Conservation (phyloP, 768 basidiomycete species). For the Kwoniella pini region DNA sequence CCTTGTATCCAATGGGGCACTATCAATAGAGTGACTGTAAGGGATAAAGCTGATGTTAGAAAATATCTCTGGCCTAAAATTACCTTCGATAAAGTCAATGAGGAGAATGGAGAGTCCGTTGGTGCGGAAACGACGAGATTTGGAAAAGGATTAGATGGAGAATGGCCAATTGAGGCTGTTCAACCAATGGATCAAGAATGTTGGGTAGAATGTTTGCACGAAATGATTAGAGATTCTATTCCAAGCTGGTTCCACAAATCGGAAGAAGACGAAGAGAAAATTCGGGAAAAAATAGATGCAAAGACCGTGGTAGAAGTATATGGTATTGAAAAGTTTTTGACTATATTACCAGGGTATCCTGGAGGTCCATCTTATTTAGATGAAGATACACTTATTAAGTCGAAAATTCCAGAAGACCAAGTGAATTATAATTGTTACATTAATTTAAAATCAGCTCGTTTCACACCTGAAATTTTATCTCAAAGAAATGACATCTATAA, state of each 20-base stretch:
- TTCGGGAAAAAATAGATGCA: neutral
- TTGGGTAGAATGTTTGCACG: neutral
- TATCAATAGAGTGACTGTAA: neutral
- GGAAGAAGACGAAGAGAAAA: neutral
- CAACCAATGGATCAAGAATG: neutral
- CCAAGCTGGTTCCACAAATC: neutral
- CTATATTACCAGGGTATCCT: neutral
- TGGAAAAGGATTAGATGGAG: neutral
- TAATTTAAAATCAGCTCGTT: neutral
- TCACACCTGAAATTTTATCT: neutral
- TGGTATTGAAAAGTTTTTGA: conserved; percentile 5
- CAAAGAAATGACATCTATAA: neutral
- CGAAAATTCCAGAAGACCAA: neutral
- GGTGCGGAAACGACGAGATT: neutral
- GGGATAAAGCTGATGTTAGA: conserved; percentile 1
- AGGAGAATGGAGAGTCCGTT: neutral
- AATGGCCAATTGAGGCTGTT: conserved; percentile 1
- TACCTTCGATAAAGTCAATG: neutral
- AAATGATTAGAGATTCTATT: neutral
- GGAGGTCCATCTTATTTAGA: neutral
- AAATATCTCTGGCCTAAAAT: neutral
- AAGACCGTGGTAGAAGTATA: neutral
- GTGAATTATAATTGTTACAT: neutral
- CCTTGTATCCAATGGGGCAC: conserved; percentile 1
- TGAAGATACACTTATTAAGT: neutral